Base-by-base conservation (phyloP, 805 yeast genomes). In the Wickerhamiella musiphila region DNA sequence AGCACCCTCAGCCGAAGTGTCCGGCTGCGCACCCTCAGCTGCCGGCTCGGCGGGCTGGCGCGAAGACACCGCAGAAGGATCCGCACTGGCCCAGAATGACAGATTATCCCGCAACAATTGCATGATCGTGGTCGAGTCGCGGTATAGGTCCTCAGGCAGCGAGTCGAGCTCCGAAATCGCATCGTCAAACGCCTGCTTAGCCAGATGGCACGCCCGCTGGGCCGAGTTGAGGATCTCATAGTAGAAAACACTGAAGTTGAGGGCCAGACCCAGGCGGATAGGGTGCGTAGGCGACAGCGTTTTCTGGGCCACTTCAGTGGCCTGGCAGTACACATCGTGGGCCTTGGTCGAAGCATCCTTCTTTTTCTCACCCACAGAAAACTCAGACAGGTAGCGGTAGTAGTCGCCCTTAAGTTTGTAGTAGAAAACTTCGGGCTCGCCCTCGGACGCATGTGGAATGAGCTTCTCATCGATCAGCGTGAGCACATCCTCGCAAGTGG, bases 391-490 rank as follows among this genome's bases (percentile, higher is more conserved):
- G 63, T 86, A 86, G 68, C 98, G 93, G 68, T 84, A 93, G 69
- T 86, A 86, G 61, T 86, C 98, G 69, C 96, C 98, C 68, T 86
- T 86, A 96, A 86, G 86, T 72, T 86, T 86, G 67, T 81, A 83
- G 70, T 86, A 86, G 63, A 86, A 86, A 35, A 86, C 96, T 69
- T 86, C 83, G 32, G 94, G 83, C 65, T 90, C 98, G 52, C 95
- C 95, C 45, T 93, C 73, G 56, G 77, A 81, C 42, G 96, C 95
- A 42, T 86, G 68, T 46, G 94, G 84, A 52, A 86, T 82, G 60
- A 86, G 74, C 60, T 83, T 92, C 51, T 78, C 68, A 45, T 82
- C 74, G 56, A 90, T 70, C 41, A 86, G 94, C 26, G 74, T 65
- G 52, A 90, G 66, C 52, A 90, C 84, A 58, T 84, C 95, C 53